These are phyloP conservation scores for Vigna hirtella DNA, from an alignment of 306 rosid genomes.

Conservation along the genomic window DNA sequence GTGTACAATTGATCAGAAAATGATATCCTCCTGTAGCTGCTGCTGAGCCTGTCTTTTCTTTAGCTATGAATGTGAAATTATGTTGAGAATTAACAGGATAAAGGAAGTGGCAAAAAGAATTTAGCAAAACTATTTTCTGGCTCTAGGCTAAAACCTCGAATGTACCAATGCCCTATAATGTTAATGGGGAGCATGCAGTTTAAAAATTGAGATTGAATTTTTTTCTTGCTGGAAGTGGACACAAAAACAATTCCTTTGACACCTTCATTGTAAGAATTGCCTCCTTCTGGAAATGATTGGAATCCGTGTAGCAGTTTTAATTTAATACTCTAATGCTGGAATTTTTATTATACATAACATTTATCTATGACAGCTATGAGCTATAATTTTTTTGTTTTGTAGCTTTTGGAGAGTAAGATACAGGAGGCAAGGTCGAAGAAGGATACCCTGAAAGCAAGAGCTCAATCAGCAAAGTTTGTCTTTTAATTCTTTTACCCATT, in stretches of 20 bases:
- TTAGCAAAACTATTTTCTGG: background rate
- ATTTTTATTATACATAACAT: constrained; percentile 19
- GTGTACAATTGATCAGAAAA: background rate
- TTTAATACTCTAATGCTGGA: background rate
- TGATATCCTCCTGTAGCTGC: background rate
- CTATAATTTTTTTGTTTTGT: constrained; percentile 42
- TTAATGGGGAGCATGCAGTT: constrained; percentile 18
- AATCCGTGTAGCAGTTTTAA: constrained; percentile 33
- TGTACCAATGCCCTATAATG: constrained; percentile 1
- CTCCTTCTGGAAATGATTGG: constrained; percentile 26
- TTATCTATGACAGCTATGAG: constrained; percentile 23
- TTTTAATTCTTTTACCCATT: constrained; percentile 43
- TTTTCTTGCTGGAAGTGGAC: constrained; percentile 4
- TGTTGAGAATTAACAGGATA: constrained; percentile 8
- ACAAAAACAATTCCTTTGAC: background rate
- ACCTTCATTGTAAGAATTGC: constrained; percentile 4
- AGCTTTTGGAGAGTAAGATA: constrained; percentile 96
- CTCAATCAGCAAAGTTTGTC: constrained; percentile 93
- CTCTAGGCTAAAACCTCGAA: background rate
- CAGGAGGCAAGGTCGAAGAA: constrained; percentile 94
- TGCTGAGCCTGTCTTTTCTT: constrained; percentile 12
- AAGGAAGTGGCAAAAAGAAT: background rate
- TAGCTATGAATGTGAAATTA: background rate
- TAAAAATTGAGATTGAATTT: constrained; percentile 8
- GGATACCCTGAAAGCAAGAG: constrained; percentile 96